phyloP scores from a whole-genome alignment of 2,329 filamentous ascomycete species.

The Cladosporium phlei region DNA sequence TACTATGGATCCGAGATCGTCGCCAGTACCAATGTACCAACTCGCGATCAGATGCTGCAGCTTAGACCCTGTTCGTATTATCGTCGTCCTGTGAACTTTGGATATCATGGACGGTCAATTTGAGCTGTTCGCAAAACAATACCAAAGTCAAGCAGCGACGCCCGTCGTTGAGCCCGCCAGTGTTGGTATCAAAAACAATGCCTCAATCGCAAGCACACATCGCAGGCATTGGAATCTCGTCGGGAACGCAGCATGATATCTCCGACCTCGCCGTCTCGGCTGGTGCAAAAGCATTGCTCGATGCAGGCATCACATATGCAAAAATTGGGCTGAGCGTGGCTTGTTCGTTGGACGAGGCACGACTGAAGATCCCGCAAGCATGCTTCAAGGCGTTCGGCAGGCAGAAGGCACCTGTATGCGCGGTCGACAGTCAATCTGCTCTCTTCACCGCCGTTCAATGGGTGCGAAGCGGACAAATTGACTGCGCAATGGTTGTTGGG shows the following conservation, averaged over 20 bases:
- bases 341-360: constrained; percentile 16
- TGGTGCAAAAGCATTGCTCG: constrained; percentile 24
- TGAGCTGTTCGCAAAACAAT: too few species aligned
- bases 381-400: constrained; percentile 21
- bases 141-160: too few species aligned
- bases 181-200: neutral
- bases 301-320: constrained; percentile 25
- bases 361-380: constrained; percentile 16
- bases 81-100: too few species aligned
- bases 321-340: constrained; percentile 22
- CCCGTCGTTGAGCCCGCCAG: too few species aligned
- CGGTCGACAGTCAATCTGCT: constrained; percentile 21
- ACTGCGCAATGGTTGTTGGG: constrained; percentile 22
- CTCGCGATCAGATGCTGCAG: too few species aligned
- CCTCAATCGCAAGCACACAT: constrained; percentile 17
- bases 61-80: too few species aligned
- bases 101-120: too few species aligned
- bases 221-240: constrained; percentile 21
- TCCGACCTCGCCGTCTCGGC: constrained; percentile 18
- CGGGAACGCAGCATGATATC: neutral
- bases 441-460: constrained; percentile 19
- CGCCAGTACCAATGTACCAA: too few species aligned
- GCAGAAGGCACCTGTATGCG: constrained; percentile 18
- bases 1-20: too few species aligned
- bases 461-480: constrained; percentile 17